These are phyloP conservation scores for Climacium dendroides DNA, from an alignment of 225 moss, liverwort and hornwort genomes.

Conservation along the genomic window DNA sequence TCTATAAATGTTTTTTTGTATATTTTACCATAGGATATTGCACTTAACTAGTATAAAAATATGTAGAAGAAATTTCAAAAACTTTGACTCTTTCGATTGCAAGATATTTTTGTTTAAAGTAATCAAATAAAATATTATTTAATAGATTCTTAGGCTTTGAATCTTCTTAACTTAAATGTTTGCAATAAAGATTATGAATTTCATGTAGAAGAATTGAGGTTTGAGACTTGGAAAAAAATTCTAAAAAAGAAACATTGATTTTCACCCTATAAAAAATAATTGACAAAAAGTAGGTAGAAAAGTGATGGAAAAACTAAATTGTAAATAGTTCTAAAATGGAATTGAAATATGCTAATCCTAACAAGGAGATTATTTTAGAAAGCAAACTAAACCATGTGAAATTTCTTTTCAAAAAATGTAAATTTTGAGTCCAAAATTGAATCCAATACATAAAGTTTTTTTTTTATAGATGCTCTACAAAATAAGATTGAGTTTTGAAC, in stretches of 20 bases:
- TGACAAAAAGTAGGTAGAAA: fast-evolving
- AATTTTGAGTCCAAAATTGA: not conserved
- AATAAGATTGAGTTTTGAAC: no score
- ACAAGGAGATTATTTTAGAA: not conserved
- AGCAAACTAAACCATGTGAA: not conserved
- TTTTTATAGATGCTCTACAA: no score
- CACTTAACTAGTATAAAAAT: not conserved
- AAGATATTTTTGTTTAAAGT: not conserved
- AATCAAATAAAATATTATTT: not conserved
- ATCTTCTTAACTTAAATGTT: not conserved
- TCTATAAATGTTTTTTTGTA: not conserved
- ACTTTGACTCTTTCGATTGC: fast-evolving
- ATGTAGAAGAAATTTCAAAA: fast-evolving
- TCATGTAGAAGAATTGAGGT: not conserved
- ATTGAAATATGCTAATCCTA: not conserved
- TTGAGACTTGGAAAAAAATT: not conserved
- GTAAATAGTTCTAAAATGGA: not conserved
- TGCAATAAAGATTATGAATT: no score
- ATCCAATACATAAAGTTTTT: not conserved
- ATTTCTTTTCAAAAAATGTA: no score
- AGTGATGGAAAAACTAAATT: not conserved
- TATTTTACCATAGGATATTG: fast-evolving
- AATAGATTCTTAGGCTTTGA: not conserved
- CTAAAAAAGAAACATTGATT: not conserved
- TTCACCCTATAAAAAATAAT: not conserved